A percentile compares a stretch with the other conserved stretches of the same genome.
Evolutionary conservation across 345 rosid species (phyloP).

Genomic region (Eucalyptus sp.): DNA sequence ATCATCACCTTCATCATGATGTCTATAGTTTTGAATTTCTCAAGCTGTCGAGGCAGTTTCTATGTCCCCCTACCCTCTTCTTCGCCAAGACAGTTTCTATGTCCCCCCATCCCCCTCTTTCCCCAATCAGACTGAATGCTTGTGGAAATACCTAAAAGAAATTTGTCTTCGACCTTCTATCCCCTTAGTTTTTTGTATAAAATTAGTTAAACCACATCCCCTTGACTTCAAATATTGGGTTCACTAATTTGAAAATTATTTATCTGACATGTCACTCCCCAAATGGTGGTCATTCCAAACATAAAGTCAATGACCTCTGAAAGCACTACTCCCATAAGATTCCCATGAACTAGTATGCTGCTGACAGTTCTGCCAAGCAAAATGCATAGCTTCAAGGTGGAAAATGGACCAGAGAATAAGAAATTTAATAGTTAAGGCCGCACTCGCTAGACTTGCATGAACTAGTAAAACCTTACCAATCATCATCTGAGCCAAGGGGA

Average conservation of each 20-base stretch:
- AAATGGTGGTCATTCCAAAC: not conserved
- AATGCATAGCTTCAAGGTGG: not conserved
- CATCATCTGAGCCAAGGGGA: constrained; percentile 93
- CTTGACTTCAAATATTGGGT: not conserved
- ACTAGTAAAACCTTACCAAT: constrained; percentile 45
- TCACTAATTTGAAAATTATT: not conserved
- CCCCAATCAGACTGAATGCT: not conserved
- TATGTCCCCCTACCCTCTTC: not conserved
- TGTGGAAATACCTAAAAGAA: not conserved
- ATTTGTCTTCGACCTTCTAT: not conserved
- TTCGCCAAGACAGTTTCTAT: not conserved
- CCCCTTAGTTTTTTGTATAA: not conserved
- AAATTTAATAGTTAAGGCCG: not conserved
- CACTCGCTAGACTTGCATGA: not conserved
- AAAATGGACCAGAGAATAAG: not conserved
- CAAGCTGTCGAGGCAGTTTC: not conserved
- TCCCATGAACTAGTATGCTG: not conserved
- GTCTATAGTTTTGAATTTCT: not conserved
- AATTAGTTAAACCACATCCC: not conserved
- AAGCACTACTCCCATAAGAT: not conserved
- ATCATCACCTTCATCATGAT: not conserved
- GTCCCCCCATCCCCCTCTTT: not conserved
- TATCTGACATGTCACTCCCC: not conserved
- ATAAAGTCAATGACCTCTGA: not conserved
- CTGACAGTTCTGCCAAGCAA: not conserved